Conservation (phyloP, 768 basidiomycete species). For the Tylopilus intermedius region DNA sequence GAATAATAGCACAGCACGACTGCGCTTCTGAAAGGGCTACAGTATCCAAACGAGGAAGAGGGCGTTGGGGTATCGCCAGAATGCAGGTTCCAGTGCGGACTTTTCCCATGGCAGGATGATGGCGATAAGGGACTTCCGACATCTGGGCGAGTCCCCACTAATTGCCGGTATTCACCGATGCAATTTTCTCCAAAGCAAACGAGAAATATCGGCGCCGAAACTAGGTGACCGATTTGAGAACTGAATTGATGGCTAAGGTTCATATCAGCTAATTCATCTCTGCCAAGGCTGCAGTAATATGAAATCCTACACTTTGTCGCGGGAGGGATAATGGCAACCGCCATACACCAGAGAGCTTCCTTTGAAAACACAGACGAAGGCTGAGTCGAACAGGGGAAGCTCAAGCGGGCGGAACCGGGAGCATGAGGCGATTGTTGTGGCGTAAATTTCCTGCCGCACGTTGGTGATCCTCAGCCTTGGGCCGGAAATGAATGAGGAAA, state of each 20-base stretch:
- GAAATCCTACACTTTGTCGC: background rate
- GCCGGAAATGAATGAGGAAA: constrained; percentile 8
- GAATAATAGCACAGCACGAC: constrained; percentile 16
- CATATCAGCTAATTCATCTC: background rate
- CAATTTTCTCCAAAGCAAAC: background rate
- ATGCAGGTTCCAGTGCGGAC: constrained; percentile 6
- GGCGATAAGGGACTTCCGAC: constrained; percentile 14
- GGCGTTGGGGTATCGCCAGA: constrained; percentile 8
- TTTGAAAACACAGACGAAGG: background rate
- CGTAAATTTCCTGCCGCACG: background rate
- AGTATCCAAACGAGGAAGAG: background rate
- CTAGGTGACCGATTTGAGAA: constrained; percentile 3
- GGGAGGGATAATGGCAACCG: background rate
- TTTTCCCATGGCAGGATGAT: background rate
- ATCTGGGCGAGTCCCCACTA: background rate
- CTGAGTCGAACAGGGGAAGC: background rate
- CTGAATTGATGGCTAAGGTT: background rate
- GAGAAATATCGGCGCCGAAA: constrained; percentile 6
- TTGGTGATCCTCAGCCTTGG: constrained; percentile 2
- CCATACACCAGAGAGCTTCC: background rate
- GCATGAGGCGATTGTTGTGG: background rate
- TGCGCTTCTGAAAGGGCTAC: constrained; percentile 2
- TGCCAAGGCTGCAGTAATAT: background rate
- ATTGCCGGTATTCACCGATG: background rate
- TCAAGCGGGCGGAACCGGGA: constrained; percentile 8